Evolutionary conservation across 2,329 filamentous ascomycete species (phyloP), one percentile per base, ranked within the genome.

Genomic region (Chrysoporthe austroafricana): DNA sequence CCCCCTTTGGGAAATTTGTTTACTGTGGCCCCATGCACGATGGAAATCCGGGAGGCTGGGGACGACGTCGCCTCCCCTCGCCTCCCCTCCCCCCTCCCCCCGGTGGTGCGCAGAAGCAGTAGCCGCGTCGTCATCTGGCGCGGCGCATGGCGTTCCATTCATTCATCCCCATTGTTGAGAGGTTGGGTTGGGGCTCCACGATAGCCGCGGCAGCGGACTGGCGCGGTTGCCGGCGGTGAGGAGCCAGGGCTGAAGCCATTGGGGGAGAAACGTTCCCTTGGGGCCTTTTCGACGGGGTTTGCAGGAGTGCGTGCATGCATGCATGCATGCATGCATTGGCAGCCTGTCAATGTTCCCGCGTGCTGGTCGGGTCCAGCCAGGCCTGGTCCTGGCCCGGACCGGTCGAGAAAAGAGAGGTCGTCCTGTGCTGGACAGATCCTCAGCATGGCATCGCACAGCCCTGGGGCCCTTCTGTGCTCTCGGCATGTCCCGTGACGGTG

Each of bases 31-130:
- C 32, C 50, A 54, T 54, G 50, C 50, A 57, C 11, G n/a, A 6
- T 32, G 54, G 60, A 62, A 66, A 66, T 66, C 60, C 48, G 52
- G 64, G 67, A 63, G 67, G 67, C 61, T 69, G 67, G 67, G 63
- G 39, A n/a, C 16, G 16, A 57, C 32, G 14, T n/a, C 32, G 26
- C 18, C 11, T 1, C 8, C 34, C 11, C 6, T 16, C 54, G 16
- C n/a, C 16, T 34, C 14, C 21, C 18, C 16, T 57, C 26, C 26
- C 26, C 26, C 26, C 26, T 2, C 26, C 26, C 26, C 26, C 26
- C 26, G 26, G 26, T 26, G 26, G 26, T 26, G 26, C 26, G 26
- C 26, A 26, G 26, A 26, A 26, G 26, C 26, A 26, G 26, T 66
- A 63, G 63, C 57, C 63, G 58, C 59, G 66, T 66, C 16, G 42